Evolutionary conservation across 2,329 filamentous ascomycete species (phyloP).

Genomic region (Exophiala xenobiotica): DNA sequence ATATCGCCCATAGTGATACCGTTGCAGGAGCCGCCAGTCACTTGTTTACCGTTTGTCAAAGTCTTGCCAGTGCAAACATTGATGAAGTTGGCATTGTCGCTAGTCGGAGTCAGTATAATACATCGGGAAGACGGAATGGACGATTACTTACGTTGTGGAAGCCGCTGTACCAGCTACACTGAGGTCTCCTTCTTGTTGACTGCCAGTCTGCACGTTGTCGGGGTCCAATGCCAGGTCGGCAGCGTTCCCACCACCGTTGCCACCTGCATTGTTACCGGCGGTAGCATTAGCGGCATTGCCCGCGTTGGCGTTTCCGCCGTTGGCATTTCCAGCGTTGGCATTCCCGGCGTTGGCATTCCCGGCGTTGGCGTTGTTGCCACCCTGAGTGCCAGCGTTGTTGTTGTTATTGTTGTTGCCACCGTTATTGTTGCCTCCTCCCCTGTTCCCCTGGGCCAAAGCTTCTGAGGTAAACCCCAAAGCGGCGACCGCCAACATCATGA

Average conservation of each 20-base stretch:
- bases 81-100: slow-evolving; percentile 56
- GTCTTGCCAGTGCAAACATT: slow-evolving; percentile 58
- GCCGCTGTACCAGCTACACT: slow-evolving; percentile 19
- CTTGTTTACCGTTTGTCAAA: slow-evolving; percentile 56
- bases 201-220: slow-evolving; percentile 25
- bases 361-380: slow-evolving; percentile 22
- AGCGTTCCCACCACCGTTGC: not conserved
- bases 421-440: slow-evolving; percentile 22
- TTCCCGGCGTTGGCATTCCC: slow-evolving; percentile 3
- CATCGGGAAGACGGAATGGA: not conserved
- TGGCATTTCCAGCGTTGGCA: slow-evolving; percentile 5
- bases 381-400: slow-evolving; percentile 3
- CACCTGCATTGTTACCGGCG: slow-evolving; percentile 9
- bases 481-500: slow-evolving; percentile 20
- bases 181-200: slow-evolving; percentile 15
- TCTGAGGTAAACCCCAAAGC: slow-evolving; percentile 17
- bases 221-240: slow-evolving; percentile 16
- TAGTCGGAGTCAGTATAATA: slow-evolving; percentile 17
- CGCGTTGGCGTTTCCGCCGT: slow-evolving; percentile 8
- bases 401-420: slow-evolving; percentile 25
- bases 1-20: slow-evolving; percentile 60
- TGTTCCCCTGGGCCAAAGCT: slow-evolving; percentile 18
- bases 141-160: slow-evolving; percentile 26
- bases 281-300: slow-evolving; percentile 15
- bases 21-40: slow-evolving; percentile 55